Evolutionary conservation across 441 rosid species (phyloP).

Genomic region (Brassica balearica): DNA sequence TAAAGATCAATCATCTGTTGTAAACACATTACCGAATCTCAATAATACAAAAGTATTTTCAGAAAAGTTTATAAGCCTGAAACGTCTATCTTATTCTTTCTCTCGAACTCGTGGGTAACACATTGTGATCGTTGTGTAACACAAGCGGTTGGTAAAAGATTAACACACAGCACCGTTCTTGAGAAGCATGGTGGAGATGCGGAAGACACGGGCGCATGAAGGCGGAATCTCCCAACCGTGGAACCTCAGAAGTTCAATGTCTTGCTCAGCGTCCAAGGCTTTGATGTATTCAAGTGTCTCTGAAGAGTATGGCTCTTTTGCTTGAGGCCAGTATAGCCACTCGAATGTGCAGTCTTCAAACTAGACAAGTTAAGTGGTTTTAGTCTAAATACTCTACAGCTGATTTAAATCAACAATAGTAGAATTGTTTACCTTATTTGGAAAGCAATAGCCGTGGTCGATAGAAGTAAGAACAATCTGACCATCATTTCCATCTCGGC

Average conservation of each 20-base stretch:
- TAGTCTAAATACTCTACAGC: no score
- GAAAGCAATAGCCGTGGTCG: background rate
- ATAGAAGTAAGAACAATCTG: background rate
- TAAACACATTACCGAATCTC: no score
- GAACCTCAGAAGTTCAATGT: constrained; percentile 58
- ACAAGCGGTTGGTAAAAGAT: no score
- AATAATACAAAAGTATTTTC: no score
- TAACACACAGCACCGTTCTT: constrained; percentile 81
- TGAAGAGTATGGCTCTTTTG: constrained; percentile 61
- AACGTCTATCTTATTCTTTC: no score
- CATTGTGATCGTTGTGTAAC: no score
- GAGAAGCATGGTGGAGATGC: constrained; percentile 74
- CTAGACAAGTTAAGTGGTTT: constrained; percentile 32
- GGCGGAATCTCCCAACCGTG: constrained; percentile 69
- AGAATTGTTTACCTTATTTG: background rate
- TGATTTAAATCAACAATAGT: no score
- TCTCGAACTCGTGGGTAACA: no score
- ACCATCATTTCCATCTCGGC: constrained; percentile 44
- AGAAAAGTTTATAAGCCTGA: no score
- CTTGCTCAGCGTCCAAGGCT: constrained; percentile 60
- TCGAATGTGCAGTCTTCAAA: constrained; percentile 87
- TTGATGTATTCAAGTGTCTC: constrained; percentile 61
- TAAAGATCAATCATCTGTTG: no score
- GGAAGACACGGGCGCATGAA: constrained; percentile 54
- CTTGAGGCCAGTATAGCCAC: constrained; percentile 91